A percentile compares a stretch with the other conserved stretches of the same genome.
These are phyloP conservation scores for Pseudogymnoascus sp. DNA, from an alignment of 2,329 filamentous ascomycete species.

Conservation along the genomic window DNA sequence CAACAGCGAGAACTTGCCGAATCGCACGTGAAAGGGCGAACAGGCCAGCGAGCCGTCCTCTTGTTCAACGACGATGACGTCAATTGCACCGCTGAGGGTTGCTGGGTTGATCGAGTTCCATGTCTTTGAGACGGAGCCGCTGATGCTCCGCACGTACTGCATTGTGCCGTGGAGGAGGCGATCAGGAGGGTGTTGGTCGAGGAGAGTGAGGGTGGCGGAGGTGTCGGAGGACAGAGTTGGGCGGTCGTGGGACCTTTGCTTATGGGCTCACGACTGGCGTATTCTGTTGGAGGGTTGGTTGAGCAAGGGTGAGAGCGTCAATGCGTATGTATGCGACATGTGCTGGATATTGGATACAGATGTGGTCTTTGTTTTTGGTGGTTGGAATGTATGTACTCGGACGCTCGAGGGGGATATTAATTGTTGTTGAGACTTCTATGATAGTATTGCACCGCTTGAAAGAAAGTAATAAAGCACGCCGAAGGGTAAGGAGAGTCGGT, in stretches of 20 bases:
- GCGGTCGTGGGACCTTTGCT: constrained; percentile 1
- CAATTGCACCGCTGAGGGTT: constrained; percentile 93
- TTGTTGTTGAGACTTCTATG: not conserved
- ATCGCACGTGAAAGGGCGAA: constrained; percentile 96
- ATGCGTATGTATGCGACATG: not conserved
- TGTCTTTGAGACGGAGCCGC: constrained; percentile 91
- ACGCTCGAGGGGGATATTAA: not conserved
- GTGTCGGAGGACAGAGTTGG: not conserved
- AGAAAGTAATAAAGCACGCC: constrained; percentile 7
- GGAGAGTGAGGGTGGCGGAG: not conserved
- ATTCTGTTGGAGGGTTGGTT: not conserved
- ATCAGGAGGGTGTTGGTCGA: not conserved
- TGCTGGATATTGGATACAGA: not conserved
- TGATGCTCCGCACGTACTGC: constrained; percentile 97
- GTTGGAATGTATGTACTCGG: not conserved
- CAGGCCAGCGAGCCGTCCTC: constrained; percentile 84
- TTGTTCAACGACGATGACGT: constrained; percentile 96
- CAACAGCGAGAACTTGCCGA: constrained; percentile 94
- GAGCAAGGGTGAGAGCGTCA: not conserved
- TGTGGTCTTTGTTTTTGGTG: not conserved
- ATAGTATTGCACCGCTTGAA: not conserved
- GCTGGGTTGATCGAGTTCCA: constrained; percentile 99
- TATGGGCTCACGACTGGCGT: not conserved
- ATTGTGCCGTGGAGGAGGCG: constrained; percentile 41
- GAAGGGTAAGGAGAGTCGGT: not conserved